Base-by-base conservation (phyloP, 495 filamentous ascomycete species). In the Aspergillus nidulans region DNA sequence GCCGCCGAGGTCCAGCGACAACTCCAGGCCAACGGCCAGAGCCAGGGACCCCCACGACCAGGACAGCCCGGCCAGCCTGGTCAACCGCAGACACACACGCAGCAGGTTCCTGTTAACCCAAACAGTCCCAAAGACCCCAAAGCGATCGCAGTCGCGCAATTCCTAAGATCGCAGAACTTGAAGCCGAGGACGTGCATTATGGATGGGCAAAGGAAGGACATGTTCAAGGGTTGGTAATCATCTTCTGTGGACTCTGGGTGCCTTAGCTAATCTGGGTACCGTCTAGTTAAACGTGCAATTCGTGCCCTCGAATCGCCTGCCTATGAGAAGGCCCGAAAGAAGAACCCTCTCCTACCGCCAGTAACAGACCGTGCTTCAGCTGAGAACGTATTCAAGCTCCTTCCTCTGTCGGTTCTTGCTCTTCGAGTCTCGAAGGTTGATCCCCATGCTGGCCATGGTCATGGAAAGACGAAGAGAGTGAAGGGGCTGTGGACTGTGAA, bases 401-500 rank as follows among this genome's bases (percentile, higher is more conserved):
- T 99, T 36, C 95, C 94, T 6, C 79, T 97, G 57, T 96, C 92
- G n/a, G 85, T 97, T 63, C 83, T 99, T 38, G 94, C 95, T 6
- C 81, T 99, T 25, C 89, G 95, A 49, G 91, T 97, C 20, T 81
- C 76, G 57, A 96, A 97, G 71, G 72, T 87, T 40, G 95, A 97
- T 61, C 82, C 85, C 15, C 74, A 79, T 39, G 77, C 72, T 5
- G 85, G 81, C 38, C 92, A 96, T 69, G 80, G 87, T 69, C 87
- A 90, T 56, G 85, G 75, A 49, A 89, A 90, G 68, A 84, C 83
- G 59, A 98, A 97, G 78, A 85, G 91, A 21, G 77, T 89, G 60
- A 99, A 97, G 77, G 95, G 95, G 18, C 83, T 91, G 23, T 99
- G 95, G 95, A 96, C 87, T 1, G 95, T 99, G 38, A 87, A 85